Base-by-base conservation (phyloP, 2,329 filamentous ascomycete species). In the Hymenoscyphus repandus region DNA sequence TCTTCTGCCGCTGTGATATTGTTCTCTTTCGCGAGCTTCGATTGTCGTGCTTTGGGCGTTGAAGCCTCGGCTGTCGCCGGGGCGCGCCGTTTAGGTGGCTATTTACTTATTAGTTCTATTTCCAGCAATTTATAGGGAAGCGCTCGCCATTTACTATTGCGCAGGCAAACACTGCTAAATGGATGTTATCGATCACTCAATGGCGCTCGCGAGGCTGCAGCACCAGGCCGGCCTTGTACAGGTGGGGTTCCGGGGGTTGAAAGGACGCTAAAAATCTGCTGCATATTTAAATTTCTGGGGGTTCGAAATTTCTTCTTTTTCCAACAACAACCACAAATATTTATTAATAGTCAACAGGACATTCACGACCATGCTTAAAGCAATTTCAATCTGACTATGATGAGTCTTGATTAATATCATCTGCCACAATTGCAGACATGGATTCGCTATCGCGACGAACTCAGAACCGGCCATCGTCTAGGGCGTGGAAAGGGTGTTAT, bases 11-110 rank as follows among this genome's bases (percentile, higher is more conserved):
- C 86, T 12, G 82, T 85, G 64, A 97, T 82, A 68, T 90, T 85
- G 77, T 96, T 84, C 66, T 96, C 90, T 71, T 91, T 92, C 30
- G 92, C 92, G 62, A 96, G 88, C 69, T 90, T 95, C 52, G 91
- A 95, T 64, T 82, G 83, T 56, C 87, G 86, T 49, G 74, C 71
- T 66, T 72, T 69, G 31, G 72, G 63, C 11, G 65, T 50, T 6
- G 66, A 17, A 12, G 42, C 48, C 15, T 52, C 50, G 22, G 53
- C 52, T 2, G 56, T 51, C 31, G 55, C 53, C 17, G 57, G 49
- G 13, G 58, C 61, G 37, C 61, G 60, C 38, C 64, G 63, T 59
- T 64, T 66, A 17, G 64, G 47, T 52, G 64, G 64, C 64, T 64
- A 33, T 22, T 37, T 3, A 40, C 18, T 11, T n/a, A 6, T 17